Conservation (phyloP, 2,329 filamentous ascomycete genomes). For the Pezicula radicicola region DNA sequence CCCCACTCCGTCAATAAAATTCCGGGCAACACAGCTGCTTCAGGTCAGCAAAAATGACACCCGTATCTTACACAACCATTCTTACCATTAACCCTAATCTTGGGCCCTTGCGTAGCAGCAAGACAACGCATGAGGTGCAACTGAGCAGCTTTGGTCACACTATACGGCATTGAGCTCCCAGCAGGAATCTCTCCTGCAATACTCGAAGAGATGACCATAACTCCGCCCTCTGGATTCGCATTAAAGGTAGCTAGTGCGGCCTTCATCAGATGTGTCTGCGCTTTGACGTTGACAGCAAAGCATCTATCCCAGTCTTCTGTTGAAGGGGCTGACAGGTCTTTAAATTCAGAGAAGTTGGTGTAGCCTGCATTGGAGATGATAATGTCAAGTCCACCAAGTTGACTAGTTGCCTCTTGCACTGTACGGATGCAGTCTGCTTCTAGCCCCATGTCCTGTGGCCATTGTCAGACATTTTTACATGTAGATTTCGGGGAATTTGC, state of each 20-base stretch:
- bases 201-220: slow-evolving; percentile 60
- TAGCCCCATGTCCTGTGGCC: slow-evolving; percentile 50
- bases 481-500: background rate
- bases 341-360: slow-evolving; percentile 24
- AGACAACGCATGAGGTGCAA: slow-evolving; percentile 65
- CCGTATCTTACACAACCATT: background rate
- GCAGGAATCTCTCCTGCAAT: slow-evolving; percentile 44
- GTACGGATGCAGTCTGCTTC: slow-evolving; percentile 49
- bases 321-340: slow-evolving; percentile 18
- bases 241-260: slow-evolving; percentile 57
- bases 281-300: slow-evolving; percentile 61
- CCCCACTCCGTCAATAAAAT: slow-evolving; percentile 34
- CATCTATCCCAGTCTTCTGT: slow-evolving; percentile 34
- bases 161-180: slow-evolving; percentile 25
- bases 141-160: slow-evolving; percentile 40
- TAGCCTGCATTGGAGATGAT: slow-evolving; percentile 58
- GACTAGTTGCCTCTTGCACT: slow-evolving; percentile 50
- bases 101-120: slow-evolving; percentile 58
- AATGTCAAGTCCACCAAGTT: slow-evolving; percentile 61
- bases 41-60: background rate
- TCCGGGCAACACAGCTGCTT: background rate
- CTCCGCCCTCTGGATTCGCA: slow-evolving; percentile 58
- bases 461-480: background rate
- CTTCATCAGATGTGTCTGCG: slow-evolving; percentile 49
- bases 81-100: slow-evolving; percentile 54